These are phyloP conservation scores for Hericium coralloides DNA, from an alignment of 768 basidiomycete species.

Conservation along the genomic window DNA sequence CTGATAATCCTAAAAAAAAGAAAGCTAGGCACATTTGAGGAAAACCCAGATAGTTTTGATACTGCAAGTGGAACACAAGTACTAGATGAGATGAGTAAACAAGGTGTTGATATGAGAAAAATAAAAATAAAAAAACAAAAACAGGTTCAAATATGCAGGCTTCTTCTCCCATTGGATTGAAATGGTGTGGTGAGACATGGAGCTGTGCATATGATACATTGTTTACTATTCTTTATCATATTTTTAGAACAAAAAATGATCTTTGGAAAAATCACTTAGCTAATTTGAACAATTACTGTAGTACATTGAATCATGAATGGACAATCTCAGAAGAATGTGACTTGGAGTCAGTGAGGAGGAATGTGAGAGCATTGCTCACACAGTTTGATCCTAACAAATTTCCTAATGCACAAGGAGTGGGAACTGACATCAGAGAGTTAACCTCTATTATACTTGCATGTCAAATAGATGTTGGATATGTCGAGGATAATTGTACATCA, in stretches of 20 bases:
- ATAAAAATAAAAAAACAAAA: background rate
- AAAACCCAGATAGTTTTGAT: background rate
- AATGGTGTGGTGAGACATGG: background rate
- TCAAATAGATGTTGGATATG: background rate
- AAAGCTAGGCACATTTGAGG: background rate
- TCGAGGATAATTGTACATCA: background rate
- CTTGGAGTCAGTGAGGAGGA: background rate
- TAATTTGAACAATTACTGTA: background rate
- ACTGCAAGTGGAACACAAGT: background rate
- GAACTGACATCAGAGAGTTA: background rate
- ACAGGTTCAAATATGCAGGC: background rate
- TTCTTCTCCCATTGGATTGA: background rate
- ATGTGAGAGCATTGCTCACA: background rate
- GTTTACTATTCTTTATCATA: background rate
- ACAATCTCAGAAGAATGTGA: too few species aligned
- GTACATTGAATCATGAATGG: background rate
- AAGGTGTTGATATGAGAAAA: background rate
- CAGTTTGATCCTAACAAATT: background rate
- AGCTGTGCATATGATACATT: conserved; percentile 8
- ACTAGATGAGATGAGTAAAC: background rate
- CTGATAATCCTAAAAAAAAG: background rate
- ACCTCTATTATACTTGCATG: background rate
- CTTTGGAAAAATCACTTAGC: background rate
- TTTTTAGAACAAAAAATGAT: background rate
- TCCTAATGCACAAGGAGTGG: background rate